phyloP scores from a whole-genome alignment of 2,329 filamentous ascomycete species.

The Hypoxylon sp. region DNA sequence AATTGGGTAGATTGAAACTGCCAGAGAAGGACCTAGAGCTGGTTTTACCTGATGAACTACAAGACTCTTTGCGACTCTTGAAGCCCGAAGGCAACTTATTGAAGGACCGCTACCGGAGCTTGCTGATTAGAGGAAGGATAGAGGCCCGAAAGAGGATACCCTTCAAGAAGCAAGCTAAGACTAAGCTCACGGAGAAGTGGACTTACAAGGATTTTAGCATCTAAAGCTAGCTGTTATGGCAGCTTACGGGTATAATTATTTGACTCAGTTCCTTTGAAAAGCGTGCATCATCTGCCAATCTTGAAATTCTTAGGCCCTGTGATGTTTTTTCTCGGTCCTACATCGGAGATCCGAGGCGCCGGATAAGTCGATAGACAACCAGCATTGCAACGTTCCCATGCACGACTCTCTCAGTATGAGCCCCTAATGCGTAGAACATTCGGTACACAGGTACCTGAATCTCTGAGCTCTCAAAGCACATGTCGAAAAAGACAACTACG shows the following conservation, averaged over 20 bases:
- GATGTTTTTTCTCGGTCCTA: constrained; percentile 26
- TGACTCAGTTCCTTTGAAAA: not conserved
- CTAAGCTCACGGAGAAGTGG: constrained; percentile 94
- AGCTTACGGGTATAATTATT: not conserved
- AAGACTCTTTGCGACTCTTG: constrained; percentile 83
- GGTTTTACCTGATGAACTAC: constrained; percentile 83
- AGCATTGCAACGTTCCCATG: constrained; percentile 24
- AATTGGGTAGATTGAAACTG: constrained; percentile 79
- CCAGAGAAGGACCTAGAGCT: constrained; percentile 86
- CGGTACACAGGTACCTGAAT: not conserved
- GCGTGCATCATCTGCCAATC: not conserved
- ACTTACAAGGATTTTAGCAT: constrained; percentile 92
- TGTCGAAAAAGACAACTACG: not conserved
- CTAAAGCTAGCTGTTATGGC: constrained; percentile 28
- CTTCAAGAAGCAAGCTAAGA: constrained; percentile 86
- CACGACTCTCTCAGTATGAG: constrained; percentile 17
- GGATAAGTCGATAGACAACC: not conserved
- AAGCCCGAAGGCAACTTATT: constrained; percentile 97
- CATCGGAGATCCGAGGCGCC: constrained; percentile 20
- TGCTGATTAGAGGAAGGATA: constrained; percentile 89
- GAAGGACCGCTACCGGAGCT: constrained; percentile 89
- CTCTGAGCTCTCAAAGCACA: not conserved
- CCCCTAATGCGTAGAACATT: constrained; percentile 31
- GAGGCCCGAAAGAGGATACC: constrained; percentile 84
- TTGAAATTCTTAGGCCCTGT: constrained; percentile 7